Evolutionary conservation across 2,329 filamentous ascomycete genomes (phyloP).

Genomic region (Zymoseptoria pseudotritici): DNA sequence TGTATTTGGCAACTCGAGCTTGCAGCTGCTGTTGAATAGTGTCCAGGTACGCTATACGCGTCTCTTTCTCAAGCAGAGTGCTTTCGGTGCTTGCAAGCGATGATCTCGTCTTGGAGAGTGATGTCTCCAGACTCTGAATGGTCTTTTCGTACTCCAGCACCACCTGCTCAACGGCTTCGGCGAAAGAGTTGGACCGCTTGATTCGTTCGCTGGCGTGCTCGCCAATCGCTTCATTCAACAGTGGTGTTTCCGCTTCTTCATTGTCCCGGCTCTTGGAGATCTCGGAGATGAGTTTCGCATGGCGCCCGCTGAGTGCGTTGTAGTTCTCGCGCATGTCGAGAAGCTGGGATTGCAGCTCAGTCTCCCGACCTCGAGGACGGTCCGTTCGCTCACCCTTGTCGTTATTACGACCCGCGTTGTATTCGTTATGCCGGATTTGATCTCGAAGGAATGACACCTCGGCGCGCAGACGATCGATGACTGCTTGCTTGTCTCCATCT

Average conservation of each 20-base stretch:
- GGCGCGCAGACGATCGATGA: slow-evolving; percentile 87
- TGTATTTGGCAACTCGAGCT: slow-evolving; percentile 79
- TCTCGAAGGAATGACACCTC: slow-evolving; percentile 91
- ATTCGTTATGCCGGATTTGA: slow-evolving; percentile 80
- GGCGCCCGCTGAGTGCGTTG: slow-evolving; percentile 78
- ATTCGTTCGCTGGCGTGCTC: slow-evolving; percentile 79
- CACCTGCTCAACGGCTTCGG: slow-evolving; percentile 90
- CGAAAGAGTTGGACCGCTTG: slow-evolving; percentile 92
- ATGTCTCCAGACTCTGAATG: slow-evolving; percentile 86
- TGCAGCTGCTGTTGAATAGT: slow-evolving; percentile 88
- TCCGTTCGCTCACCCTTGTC: slow-evolving; percentile 62
- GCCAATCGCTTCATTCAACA: slow-evolving; percentile 56
- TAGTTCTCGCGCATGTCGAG: slow-evolving; percentile 94
- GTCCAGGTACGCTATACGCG: slow-evolving; percentile 85
- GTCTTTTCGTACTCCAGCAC: slow-evolving; percentile 98
- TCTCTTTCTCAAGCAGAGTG: slow-evolving; percentile 82
- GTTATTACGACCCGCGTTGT: slow-evolving; percentile 51
- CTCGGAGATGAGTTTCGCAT: slow-evolving; percentile 91
- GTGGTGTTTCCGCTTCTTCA: slow-evolving; percentile 48
- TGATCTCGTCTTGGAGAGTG: slow-evolving; percentile 77
- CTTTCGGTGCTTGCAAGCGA: slow-evolving; percentile 81
- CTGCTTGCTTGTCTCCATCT: slow-evolving; percentile 85
- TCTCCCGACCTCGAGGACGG: slow-evolving; percentile 56
- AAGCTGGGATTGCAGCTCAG: slow-evolving; percentile 87
- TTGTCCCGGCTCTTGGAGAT: slow-evolving; percentile 78